Conservation (phyloP, 2,329 filamentous ascomycete species). For the Paecilomyces formosus region DNA sequence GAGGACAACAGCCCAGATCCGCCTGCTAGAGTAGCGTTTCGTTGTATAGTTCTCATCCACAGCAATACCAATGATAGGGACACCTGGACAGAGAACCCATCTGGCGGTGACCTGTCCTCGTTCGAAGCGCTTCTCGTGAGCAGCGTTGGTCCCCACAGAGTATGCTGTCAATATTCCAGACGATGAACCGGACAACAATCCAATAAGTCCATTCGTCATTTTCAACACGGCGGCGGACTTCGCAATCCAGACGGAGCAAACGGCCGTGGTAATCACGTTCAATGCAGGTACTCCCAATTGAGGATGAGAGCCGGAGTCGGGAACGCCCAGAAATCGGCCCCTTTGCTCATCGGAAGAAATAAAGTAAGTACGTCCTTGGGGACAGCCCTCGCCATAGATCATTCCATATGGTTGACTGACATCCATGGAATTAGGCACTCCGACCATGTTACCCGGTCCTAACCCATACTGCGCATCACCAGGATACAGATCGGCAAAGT, state of each 20-base stretch:
- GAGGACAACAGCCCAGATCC: constrained; percentile 85
- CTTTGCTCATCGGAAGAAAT: constrained; percentile 66
- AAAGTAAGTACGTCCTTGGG: constrained; percentile 73
- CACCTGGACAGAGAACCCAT: constrained; percentile 86
- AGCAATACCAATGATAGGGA: constrained; percentile 77
- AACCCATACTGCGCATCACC: constrained; percentile 69
- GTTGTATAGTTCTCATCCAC: constrained; percentile 76
- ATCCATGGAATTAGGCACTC: constrained; percentile 80
- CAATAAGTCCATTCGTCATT: constrained; percentile 68
- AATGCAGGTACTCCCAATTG: constrained; percentile 70
- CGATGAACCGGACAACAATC: constrained; percentile 76
- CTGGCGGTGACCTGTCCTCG: constrained; percentile 76
- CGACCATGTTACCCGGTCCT: constrained; percentile 67
- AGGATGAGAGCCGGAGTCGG: constrained; percentile 54
- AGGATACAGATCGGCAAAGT: constrained; percentile 70
- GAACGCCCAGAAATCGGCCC: constrained; percentile 64
- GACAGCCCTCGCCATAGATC: constrained; percentile 77
- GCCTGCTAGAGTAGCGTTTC: constrained; percentile 59
- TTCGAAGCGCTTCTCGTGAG: constrained; percentile 55
- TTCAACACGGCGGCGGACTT: constrained; percentile 67
- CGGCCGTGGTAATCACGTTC: constrained; percentile 59
- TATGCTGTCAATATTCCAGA: constrained; percentile 77
- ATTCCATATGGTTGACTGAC: constrained; percentile 79
- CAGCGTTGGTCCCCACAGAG: constrained; percentile 57
- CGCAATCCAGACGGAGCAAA: constrained; percentile 81